Conservation (phyloP, 495 filamentous ascomycete species). For the Cudoniella acicularis region DNA sequence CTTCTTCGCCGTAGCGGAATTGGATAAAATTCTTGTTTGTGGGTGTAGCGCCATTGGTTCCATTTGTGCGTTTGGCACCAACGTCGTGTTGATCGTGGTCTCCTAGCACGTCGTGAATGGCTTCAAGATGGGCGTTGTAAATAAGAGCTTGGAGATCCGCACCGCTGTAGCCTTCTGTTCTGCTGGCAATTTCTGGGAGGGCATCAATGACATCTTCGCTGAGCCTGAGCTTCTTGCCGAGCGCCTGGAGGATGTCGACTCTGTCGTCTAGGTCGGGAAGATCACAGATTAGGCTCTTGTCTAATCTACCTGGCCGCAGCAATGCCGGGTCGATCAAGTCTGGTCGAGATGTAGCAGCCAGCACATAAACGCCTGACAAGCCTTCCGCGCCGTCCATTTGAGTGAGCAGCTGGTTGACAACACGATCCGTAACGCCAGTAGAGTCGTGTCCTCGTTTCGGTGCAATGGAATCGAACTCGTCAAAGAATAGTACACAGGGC, state of each 20-base stretch:
- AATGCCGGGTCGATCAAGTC: slow-evolving; percentile 94
- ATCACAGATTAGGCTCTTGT: slow-evolving; percentile 87
- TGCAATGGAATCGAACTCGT: slow-evolving; percentile 96
- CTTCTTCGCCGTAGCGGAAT: slow-evolving; percentile 72
- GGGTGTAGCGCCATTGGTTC: slow-evolving; percentile 28
- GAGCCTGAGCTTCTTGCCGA: slow-evolving; percentile 74
- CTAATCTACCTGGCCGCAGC: slow-evolving; percentile 80
- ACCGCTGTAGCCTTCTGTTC: slow-evolving; percentile 89
- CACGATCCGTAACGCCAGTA: slow-evolving; percentile 95
- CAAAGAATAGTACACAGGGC: slow-evolving; percentile 94
- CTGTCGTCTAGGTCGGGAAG: slow-evolving; percentile 76
- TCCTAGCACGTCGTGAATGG: slow-evolving; percentile 86
- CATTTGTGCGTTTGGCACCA: slow-evolving; percentile 34
- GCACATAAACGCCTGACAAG: slow-evolving; percentile 87
- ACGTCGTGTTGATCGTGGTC: slow-evolving; percentile 44
- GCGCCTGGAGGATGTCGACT: slow-evolving; percentile 78
- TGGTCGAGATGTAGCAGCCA: slow-evolving; percentile 86
- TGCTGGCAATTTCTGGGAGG: slow-evolving; percentile 62
- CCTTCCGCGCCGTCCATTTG: slow-evolving; percentile 99
- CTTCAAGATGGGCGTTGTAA: slow-evolving; percentile 95
- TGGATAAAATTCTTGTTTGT: slow-evolving; percentile 61
- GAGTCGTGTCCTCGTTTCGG: slow-evolving; percentile 96
- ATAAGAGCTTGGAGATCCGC: slow-evolving; percentile 93
- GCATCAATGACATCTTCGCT: slow-evolving; percentile 52
- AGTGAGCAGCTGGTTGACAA: slow-evolving; percentile 95